A percentile compares a stretch with the other conserved stretches of the same genome.
Evolutionary conservation across 139 green algal species (phyloP).

Genomic region (Coelastrella sp.): DNA sequence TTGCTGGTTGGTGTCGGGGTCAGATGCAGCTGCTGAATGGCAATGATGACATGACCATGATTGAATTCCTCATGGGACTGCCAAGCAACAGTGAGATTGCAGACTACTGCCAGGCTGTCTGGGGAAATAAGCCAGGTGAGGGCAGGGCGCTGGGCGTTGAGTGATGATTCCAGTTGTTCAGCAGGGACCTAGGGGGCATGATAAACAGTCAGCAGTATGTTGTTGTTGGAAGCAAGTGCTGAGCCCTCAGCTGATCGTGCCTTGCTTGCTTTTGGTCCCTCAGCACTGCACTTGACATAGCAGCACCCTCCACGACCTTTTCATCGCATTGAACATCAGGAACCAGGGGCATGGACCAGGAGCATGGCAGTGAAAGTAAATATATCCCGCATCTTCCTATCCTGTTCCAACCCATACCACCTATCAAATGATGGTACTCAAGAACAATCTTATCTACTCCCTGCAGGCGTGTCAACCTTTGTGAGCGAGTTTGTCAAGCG

Average conservation of each 20-base stretch:
- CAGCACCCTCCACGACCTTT: too few species aligned
- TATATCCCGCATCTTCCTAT: too few species aligned
- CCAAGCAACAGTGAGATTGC: conserved; percentile 77
- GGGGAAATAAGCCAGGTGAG: conserved; percentile 58
- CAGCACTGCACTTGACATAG: too few species aligned
- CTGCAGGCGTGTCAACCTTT: conserved; percentile 73
- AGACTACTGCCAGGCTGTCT: conserved; percentile 73
- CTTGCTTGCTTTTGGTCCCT: too few species aligned
- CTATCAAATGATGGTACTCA: neutral
- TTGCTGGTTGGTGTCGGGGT: conserved; percentile 50
- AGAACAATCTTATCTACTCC: too few species aligned
- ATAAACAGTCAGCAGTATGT: too few species aligned
- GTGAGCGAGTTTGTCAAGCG: conserved; percentile 86
- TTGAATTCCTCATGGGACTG: conserved; percentile 80
- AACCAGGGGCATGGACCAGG: too few species aligned
- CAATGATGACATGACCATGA: conserved; percentile 76
- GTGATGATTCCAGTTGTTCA: neutral
- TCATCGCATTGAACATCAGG: too few species aligned
- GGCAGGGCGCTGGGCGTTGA: neutral
- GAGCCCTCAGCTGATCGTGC: too few species aligned
- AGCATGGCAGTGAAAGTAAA: too few species aligned
- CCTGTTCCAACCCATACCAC: neutral
- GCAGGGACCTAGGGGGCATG: too few species aligned
- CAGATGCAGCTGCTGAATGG: conserved; percentile 73
- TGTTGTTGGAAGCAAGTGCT: too few species aligned